Evolutionary conservation across 2,329 filamentous ascomycete species (phyloP).

Genomic region (Penicillium capsulatum): DNA sequence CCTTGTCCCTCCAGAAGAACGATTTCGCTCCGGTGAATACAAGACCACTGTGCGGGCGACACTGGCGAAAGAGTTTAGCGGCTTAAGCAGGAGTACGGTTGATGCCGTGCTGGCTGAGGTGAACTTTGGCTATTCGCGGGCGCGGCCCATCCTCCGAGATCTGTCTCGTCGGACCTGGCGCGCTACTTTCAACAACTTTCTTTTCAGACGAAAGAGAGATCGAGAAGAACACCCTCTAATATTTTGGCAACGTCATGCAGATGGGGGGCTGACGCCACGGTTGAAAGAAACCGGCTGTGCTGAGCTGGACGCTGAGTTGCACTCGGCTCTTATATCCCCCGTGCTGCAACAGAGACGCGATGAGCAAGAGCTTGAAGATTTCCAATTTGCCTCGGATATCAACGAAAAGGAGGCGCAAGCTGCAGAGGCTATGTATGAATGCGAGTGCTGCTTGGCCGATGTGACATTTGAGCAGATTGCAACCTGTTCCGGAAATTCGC

Average conservation of each 20-base stretch:
- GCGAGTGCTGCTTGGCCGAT: slow-evolving; percentile 47
- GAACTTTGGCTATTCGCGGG: slow-evolving; percentile 45
- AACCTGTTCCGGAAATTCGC: slow-evolving; percentile 41
- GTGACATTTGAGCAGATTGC: slow-evolving; percentile 48
- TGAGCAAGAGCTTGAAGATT: slow-evolving; percentile 38
- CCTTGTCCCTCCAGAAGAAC: slow-evolving; percentile 39
- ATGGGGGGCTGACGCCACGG: slow-evolving; percentile 31
- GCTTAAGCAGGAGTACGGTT: slow-evolving; percentile 42
- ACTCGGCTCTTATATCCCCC: slow-evolving; percentile 37
- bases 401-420: slow-evolving; percentile 43
- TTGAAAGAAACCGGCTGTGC: slow-evolving; percentile 42
- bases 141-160: slow-evolving; percentile 42
- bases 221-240: slow-evolving; percentile 40
- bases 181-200: slow-evolving; percentile 41
- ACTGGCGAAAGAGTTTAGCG: slow-evolving; percentile 43
- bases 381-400: slow-evolving; percentile 38
- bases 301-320: slow-evolving; percentile 44
- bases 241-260: slow-evolving; percentile 34
- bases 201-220: slow-evolving; percentile 41
- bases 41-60: slow-evolving; percentile 38
- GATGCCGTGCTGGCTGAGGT: slow-evolving; percentile 47
- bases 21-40: slow-evolving; percentile 44
- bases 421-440: slow-evolving; percentile 44
- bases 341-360: slow-evolving; percentile 33
- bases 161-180: slow-evolving; percentile 45